Evolutionary conservation across 306 rosid genomes (phyloP), one percentile per base, ranked within the genome.

Genomic region (Quercus wislizeni): DNA sequence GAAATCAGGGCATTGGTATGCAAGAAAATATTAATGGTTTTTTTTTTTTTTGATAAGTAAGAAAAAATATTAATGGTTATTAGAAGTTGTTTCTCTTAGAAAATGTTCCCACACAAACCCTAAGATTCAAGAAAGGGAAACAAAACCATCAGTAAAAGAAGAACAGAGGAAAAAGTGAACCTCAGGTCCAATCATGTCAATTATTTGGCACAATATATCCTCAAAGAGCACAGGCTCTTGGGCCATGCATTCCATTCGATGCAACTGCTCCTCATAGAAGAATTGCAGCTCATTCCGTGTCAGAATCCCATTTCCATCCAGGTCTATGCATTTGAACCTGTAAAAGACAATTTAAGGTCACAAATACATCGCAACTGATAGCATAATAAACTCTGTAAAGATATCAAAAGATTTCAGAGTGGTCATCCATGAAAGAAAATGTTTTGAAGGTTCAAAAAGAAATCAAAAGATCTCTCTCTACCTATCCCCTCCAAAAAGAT

Each of bases 231-330:
- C 99, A 70, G 98, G 99, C 79, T 96, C 99, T 77, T 96, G 99
- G 76, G 99, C 99, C 99, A 96, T 93, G 90, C 99, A 96, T 80
- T 96, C 99, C 99, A 96, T 93, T 79, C 98, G 91, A 81, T 96
- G 99, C 89, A 96, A 86, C 80, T 96, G 99, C 89, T 96, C 99
- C 93, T 96, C 99, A 77, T 96, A 96, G 86, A 93, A 96, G 84
- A 90, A 96, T 85, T 96, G 98, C 86, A 96, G 88, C 85, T 96
- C 99, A 75, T 96, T 96, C 79, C 96, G 85, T 5, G 98, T 96
- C 77, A 96, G 79, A 78, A 93, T 83, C 72, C 96, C 98, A 83
- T 96, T 96, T 71, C 93, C 99, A 86, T 96, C 99, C 90, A 96
- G 91, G 83, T 96, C 99, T 82, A 96, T 74, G 89, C 98, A 96